A percentile compares a stretch with the other conserved stretches of the same genome.
These are phyloP conservation scores for Suillus subluteus DNA, from an alignment of 768 basidiomycete species.

Conservation along the genomic window DNA sequence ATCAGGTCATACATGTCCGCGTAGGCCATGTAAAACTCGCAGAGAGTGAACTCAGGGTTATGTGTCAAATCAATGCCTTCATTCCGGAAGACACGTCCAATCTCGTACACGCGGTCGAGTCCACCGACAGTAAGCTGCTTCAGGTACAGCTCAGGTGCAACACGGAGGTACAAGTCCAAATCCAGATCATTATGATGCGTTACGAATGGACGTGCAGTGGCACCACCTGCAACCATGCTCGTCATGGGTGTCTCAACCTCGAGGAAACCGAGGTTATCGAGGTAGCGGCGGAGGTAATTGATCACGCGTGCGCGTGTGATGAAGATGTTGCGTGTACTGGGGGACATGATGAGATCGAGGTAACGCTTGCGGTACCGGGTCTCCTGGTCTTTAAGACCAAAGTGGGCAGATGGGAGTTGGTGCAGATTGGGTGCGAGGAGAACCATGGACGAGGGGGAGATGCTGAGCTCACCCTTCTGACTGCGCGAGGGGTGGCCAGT, in stretches of 20 bases:
- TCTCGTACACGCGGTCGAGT: conserved; percentile 97
- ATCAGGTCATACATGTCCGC: conserved; percentile 99
- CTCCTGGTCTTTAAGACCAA: conserved; percentile 96
- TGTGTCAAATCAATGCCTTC: conserved; percentile 99
- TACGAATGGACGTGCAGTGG: conserved; percentile 97
- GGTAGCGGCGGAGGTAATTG: conserved; percentile 90
- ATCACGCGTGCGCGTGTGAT: conserved; percentile 87
- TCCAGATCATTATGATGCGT: conserved; percentile 99
- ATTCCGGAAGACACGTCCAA: conserved; percentile 97
- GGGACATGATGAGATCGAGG: conserved; percentile 95
- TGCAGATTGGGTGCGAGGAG: conserved; percentile 97
- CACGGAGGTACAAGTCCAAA: conserved; percentile 94
- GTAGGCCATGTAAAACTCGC: conserved; percentile 99
- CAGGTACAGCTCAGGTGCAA: conserved; percentile 97
- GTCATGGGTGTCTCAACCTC: conserved; percentile 99
- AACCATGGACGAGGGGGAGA: conserved; percentile 76
- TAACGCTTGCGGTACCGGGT: conserved; percentile 98
- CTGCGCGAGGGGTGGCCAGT: conserved; percentile 88
- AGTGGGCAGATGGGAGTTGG: conserved; percentile 90
- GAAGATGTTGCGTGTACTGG: conserved; percentile 87
- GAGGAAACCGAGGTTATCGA: conserved; percentile 92
- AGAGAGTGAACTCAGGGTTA: conserved; percentile 99
- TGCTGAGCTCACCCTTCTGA: conserved; percentile 93
- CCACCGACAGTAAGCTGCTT: conserved; percentile 98
- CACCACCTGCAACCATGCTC: conserved; percentile 94